Base-by-base conservation (phyloP, 2,329 filamentous ascomycete species). In the Pseudogymnoascus sp. region DNA sequence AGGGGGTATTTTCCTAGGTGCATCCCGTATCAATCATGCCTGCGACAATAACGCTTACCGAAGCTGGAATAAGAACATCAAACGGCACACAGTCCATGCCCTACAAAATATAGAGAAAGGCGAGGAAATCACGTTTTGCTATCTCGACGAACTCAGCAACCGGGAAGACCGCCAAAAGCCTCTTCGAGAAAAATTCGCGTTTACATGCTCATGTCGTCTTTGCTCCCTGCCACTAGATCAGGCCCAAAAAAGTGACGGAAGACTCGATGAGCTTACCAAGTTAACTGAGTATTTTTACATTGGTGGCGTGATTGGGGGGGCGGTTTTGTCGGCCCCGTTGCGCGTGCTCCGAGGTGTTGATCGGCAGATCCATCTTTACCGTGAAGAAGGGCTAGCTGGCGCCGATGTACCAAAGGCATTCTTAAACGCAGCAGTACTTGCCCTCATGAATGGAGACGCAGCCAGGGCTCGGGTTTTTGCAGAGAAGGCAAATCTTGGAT, bases 121-220 rank as follows among this genome's bases (percentile, higher is more conserved):
- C 19, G 72, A 76, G 60, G 75, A 78, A 62, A 72, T 76, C 46
- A 75, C 73, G 5, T 71, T 77, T 61, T 69, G 64, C 37, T 77
- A 76, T 65, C 66, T 76, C 1, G 46, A 53, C 28, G 6, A 59
- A 50, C 24, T 66, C 24, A 69, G 67, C 24, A 69, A 56, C 63
- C 70, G 70, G 59, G 38, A 65, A 66, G 56, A 59, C 37, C 71
- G 73, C 2, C 2, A 71, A 37, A 33, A 68, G 40, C 61, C 63
- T 37, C 70, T 75, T 28, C 65, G 65, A 64, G 40, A 67, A 37
- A 69, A 67, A 16, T 77, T 78, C 64, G 65, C 63, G 7, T 78
- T 77, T 64, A 61, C 65, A 11, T 78, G 75, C 67, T 66, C 63
- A 2, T 77, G 75, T 60, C 64, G 67, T 60, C 68, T 76, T 6